Conservation (phyloP, 2,329 filamentous ascomycete species). For the Dothistroma septosporum region DNA sequence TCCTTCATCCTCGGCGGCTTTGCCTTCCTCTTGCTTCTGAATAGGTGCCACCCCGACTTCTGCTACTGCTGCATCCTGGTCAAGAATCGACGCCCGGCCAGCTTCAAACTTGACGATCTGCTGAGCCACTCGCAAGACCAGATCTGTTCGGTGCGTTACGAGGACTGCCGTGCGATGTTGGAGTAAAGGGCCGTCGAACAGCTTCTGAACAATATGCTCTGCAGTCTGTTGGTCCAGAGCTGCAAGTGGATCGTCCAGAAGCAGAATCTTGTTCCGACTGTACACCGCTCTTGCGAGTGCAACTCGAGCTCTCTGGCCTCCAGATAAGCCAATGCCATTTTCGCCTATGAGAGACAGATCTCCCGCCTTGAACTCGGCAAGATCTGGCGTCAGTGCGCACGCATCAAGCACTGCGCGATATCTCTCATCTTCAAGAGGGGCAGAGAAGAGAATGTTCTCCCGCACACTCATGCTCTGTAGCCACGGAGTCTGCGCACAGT, state of each 20-base stretch:
- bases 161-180: constrained; percentile 54
- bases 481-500: constrained; percentile 64
- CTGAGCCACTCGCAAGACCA: constrained; percentile 68
- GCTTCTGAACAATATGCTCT: constrained; percentile 56
- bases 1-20: constrained; percentile 15
- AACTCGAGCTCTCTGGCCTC: constrained; percentile 46
- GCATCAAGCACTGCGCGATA: constrained; percentile 66
- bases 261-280: constrained; percentile 43
- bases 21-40: constrained; percentile 2
- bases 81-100: constrained; percentile 47
- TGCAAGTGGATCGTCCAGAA: constrained; percentile 48
- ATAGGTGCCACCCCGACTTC: not conserved
- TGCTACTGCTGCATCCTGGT: constrained; percentile 21
- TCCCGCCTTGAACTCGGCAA: constrained; percentile 60
- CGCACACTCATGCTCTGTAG: constrained; percentile 66
- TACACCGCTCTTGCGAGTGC: constrained; percentile 48
- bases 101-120: constrained; percentile 68
- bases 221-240: constrained; percentile 59
- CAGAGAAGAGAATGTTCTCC: constrained; percentile 64
- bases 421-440: constrained; percentile 62
- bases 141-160: constrained; percentile 63
- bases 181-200: constrained; percentile 53
- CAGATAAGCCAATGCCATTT: constrained; percentile 47
- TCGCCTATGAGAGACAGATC: constrained; percentile 53
- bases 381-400: constrained; percentile 59